phyloP scores from a whole-genome alignment of 768 basidiomycete species.

The Leccinum incarnatum region DNA sequence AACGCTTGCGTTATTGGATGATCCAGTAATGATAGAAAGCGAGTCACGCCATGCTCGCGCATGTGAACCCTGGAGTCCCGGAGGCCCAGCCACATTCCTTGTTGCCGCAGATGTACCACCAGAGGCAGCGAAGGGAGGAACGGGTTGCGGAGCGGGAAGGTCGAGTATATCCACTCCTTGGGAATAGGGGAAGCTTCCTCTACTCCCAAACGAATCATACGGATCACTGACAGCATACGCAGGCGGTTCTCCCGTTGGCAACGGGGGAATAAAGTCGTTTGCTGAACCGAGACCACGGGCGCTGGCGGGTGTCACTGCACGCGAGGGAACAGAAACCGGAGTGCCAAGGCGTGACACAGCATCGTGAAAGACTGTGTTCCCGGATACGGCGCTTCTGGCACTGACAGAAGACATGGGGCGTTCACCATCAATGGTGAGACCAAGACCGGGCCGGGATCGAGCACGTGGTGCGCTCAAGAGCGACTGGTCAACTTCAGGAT shows the following conservation, averaged over 20 bases:
- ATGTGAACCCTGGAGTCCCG: conserved; percentile 36
- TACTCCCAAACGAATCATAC: conserved; percentile 25
- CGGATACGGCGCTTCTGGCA: conserved; percentile 49
- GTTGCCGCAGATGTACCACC: conserved; percentile 31
- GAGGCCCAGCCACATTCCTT: conserved; percentile 29
- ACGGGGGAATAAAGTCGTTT: conserved; percentile 9
- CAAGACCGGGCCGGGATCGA: conserved; percentile 35
- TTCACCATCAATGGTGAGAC: conserved; percentile 37
- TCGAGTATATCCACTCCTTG: conserved; percentile 49
- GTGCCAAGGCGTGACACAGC: conserved; percentile 49
- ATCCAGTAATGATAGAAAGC: conserved; percentile 31
- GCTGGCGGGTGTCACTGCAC: conserved; percentile 47
- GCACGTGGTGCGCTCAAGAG: conserved; percentile 28
- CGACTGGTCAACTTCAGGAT: conserved; percentile 45
- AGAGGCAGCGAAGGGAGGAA: conserved; percentile 47
- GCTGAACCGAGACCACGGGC: conserved; percentile 16
- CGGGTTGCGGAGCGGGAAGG: conserved; percentile 55
- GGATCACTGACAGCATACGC: conserved; percentile 32
- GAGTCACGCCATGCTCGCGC: conserved; percentile 36
- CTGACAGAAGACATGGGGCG: conserved; percentile 63
- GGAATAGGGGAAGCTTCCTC: conserved; percentile 26
- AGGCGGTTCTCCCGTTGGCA: conserved; percentile 29
- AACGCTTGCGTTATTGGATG: conserved; percentile 32
- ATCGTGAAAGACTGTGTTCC: conserved; percentile 61
- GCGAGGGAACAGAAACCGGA: conserved; percentile 39